These are phyloP conservation scores for Fusarium temperatum DNA, from an alignment of 2,329 filamentous ascomycete species.

Conservation along the genomic window DNA sequence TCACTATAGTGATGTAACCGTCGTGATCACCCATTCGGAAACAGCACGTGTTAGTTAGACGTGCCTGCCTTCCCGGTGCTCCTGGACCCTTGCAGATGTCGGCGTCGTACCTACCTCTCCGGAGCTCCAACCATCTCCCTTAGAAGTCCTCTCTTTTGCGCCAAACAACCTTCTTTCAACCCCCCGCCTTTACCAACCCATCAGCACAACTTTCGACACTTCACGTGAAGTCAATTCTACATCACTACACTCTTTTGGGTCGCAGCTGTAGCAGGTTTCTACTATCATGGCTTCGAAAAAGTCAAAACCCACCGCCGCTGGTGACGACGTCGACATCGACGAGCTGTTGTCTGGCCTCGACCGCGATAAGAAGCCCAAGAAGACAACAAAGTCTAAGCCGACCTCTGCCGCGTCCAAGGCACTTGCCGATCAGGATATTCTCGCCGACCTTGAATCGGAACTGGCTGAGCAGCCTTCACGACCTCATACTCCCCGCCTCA, in stretches of 20 bases:
- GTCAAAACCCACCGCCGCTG: conserved; percentile 60
- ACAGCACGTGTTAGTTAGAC: conserved; percentile 15
- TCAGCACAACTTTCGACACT: conserved; percentile 3
- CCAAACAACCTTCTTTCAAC: conserved; percentile 37
- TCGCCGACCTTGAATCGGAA: conserved; percentile 82
- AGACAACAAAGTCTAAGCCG: conserved; percentile 57
- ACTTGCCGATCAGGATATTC: conserved; percentile 73
- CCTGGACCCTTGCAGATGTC: conserved; percentile 34
- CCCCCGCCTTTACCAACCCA: conserved; percentile 19
- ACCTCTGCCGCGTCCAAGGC: conserved; percentile 60
- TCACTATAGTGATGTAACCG: not conserved
- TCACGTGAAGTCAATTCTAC: not conserved
- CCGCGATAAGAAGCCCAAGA: conserved; percentile 61
- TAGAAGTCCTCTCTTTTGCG: conserved; percentile 11
- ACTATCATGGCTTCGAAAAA: conserved; percentile 68
- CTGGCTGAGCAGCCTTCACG: conserved; percentile 79
- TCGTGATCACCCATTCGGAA: not conserved
- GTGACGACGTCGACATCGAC: conserved; percentile 69
- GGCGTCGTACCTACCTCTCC: conserved; percentile 16
- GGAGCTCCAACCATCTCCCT: conserved; percentile 31
- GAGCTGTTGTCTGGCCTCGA: conserved; percentile 72
- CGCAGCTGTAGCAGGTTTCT: not conserved
- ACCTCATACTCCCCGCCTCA: conserved; percentile 82
- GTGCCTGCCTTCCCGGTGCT: conserved; percentile 9
- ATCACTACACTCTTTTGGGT: not conserved